Percentiles rank a stretch among this genome's conserved stretches.
Conservation (phyloP, 208 protist genomes). For the Acanthamoeba sp. region DNA sequence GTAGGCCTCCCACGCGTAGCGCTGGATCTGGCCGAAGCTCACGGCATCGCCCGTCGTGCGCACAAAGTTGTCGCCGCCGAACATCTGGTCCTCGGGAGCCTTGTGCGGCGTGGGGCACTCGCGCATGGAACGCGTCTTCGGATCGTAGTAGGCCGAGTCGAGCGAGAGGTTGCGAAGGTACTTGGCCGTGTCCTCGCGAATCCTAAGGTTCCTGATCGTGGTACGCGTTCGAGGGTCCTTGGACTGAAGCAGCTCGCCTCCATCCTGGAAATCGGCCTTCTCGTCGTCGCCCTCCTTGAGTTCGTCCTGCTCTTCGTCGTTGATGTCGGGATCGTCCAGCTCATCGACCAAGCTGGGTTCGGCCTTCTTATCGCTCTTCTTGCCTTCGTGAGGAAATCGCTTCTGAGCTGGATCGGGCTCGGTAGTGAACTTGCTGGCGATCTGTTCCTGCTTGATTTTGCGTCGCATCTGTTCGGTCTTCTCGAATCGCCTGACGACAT, state of each 20-base stretch:
- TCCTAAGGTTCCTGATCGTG: conserved; percentile 92
- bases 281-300: conserved; percentile 26
- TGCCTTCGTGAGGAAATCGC: conserved; percentile 45
- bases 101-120: conserved; percentile 89
- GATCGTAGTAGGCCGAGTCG: conserved; percentile 95
- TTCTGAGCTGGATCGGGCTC: conserved; percentile 55
- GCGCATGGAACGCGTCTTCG: conserved; percentile 95
- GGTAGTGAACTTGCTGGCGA: conserved; percentile 69
- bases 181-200: conserved; percentile 96
- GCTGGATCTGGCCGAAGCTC: conserved; percentile 87
- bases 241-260: neutral
- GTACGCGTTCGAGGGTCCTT: conserved; percentile 87
- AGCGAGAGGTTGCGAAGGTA: conserved; percentile 94
- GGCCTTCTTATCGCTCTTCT: conserved; percentile 61
- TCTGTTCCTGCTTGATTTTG: conserved; percentile 74
- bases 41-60: conserved; percentile 88
- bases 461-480: conserved; percentile 79
- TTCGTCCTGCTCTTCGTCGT: conserved; percentile 77
- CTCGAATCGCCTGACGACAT: conserved; percentile 85
- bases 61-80: conserved; percentile 93
- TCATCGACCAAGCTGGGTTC: conserved; percentile 72
- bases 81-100: conserved; percentile 79
- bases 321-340: conserved; percentile 80
- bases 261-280: conserved; percentile 15
- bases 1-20: conserved; percentile 89